Base-by-base conservation (phyloP, 1,284 basidiomycete species). In the Malassezia psittaci region DNA sequence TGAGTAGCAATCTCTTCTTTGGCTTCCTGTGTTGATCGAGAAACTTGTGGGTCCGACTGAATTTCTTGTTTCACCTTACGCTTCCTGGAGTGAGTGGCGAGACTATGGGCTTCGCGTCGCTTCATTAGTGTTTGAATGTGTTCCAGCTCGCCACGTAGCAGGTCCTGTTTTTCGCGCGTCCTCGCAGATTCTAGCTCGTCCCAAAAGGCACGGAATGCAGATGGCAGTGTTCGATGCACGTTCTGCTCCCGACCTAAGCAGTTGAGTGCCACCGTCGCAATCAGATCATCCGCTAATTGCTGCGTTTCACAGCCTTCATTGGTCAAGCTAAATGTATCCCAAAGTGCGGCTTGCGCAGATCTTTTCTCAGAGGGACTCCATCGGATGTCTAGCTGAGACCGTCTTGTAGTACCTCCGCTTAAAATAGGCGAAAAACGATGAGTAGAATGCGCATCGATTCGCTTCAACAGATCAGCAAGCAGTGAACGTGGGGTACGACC, bases 151-250 rank as follows among this genome's bases (percentile, higher is more conserved):
- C 76, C 76, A 32, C 87, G 79, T 69, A 90, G 89, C 36, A 79
- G 79, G 16, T 72, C 75, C 58, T 90, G 83, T 48, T 86, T 83
- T 41, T 78, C 78, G 9, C 74, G 66, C 65, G 85, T 86, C 57
- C 87, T 79, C 32, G 78, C 76, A 5, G 70, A 74, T 66, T 91
- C 88, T 19, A 96, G 78, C 76, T 96, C 89, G 56, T 90, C 86
- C 94, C 94, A 99, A 37, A 96, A 78, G 68, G 90, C 87, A 54
- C 90, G 82, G 74, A 85, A 94, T 10, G 82, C 81, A 0, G 85
- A 79, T n/a, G 90, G 88, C 19, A 98, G 79, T 29, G 67, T 64
- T 16, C 75, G 69, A 57, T 76, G 67, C 1, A 66, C 61, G 7
- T 72, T 66, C 33, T 70, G 66, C 49, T 71, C 70, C 16, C 68